Evolutionary conservation across 106 monocot species (phyloP).

Genomic region (Cymbidium sinense): DNA sequence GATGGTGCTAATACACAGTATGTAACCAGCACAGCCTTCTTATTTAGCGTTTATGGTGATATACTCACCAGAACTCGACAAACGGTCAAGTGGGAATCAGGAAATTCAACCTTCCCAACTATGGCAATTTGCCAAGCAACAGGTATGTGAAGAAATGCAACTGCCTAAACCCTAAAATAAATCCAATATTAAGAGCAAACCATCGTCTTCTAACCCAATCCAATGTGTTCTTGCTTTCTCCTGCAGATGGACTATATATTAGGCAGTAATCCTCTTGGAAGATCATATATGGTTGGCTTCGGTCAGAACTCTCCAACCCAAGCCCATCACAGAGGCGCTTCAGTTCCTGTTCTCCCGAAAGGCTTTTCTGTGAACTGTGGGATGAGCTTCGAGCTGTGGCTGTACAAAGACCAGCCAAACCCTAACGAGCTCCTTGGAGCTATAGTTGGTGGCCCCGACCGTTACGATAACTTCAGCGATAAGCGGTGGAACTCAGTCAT

Average conservation of each 20-base stretch:
- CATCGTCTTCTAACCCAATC: too few species aligned
- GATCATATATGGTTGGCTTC: conserved; percentile 87
- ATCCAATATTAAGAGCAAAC: too few species aligned
- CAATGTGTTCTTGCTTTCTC: too few species aligned
- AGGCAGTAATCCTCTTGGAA: conserved; percentile 60
- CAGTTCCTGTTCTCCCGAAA: conserved; percentile 42
- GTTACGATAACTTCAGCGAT: conserved; percentile 62
- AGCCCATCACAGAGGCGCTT: conserved; percentile 79
- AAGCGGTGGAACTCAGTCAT: conserved; percentile 42
- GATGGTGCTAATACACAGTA: conserved; percentile 97
- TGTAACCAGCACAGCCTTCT: conserved; percentile 64
- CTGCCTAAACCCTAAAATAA: too few species aligned
- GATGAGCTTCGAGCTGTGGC: conserved; percentile 76
- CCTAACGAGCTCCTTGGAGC: conserved; percentile 82
- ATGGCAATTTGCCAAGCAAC: conserved; percentile 75
- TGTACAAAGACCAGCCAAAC: conserved; percentile 42
- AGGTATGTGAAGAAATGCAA: too few species aligned
- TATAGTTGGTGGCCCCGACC: conserved; percentile 82
- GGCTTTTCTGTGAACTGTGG: conserved; percentile 30
- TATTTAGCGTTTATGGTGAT: conserved; percentile 68
- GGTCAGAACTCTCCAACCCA: conserved; percentile 60
- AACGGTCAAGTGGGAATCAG: conserved; percentile 52
- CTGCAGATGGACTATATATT: conserved; percentile 87
- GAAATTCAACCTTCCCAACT: conserved; percentile 42
- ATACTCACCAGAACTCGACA: conserved; percentile 39